Evolutionary conservation across 257 asterid species (phyloP).

Genomic region (Penstemon newberryi): DNA sequence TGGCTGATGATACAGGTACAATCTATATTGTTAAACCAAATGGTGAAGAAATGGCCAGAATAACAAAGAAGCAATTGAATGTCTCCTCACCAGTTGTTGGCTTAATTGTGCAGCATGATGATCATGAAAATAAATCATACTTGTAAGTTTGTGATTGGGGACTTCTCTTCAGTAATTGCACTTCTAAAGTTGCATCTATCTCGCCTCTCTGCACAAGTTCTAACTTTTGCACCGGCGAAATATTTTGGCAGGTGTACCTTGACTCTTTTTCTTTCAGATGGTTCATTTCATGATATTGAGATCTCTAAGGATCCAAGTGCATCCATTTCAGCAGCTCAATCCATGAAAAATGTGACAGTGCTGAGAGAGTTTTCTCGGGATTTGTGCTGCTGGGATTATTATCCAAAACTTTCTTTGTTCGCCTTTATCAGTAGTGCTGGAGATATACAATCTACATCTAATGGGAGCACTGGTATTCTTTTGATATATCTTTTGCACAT

Average conservation of each 20-base stretch:
- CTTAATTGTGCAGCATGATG: constrained; percentile 63
- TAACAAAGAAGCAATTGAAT: constrained; percentile 64
- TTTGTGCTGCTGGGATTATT: constrained; percentile 80
- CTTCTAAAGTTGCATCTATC: constrained; percentile 28
- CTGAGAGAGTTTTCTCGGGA: constrained; percentile 56
- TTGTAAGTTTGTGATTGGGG: constrained; percentile 50
- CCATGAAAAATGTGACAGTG: constrained; percentile 41
- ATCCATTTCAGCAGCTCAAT: constrained; percentile 55
- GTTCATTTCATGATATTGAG: constrained; percentile 79
- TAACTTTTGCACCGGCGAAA: constrained; percentile 30
- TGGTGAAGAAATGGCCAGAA: constrained; percentile 91
- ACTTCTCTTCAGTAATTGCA: constrained; percentile 22
- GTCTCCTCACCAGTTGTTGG: constrained; percentile 67
- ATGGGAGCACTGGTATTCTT: constrained; percentile 48
- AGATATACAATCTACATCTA: constrained; percentile 38
- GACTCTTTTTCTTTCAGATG: constrained; percentile 72
- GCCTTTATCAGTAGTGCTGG: constrained; percentile 57
- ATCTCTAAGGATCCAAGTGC: constrained; percentile 84
- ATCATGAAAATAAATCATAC: constrained; percentile 56
- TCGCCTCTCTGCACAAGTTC: constrained; percentile 20
- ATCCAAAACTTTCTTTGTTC: constrained; percentile 52
- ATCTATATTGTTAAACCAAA: constrained; percentile 72
- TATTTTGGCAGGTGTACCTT: constrained; percentile 75
- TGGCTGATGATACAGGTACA: constrained; percentile 71
- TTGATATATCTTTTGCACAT: constrained; percentile 16